A percentile compares a stretch with the other conserved stretches of the same genome.
Conservation (phyloP, 768 basidiomycete species). For the Mycena polygramma region DNA sequence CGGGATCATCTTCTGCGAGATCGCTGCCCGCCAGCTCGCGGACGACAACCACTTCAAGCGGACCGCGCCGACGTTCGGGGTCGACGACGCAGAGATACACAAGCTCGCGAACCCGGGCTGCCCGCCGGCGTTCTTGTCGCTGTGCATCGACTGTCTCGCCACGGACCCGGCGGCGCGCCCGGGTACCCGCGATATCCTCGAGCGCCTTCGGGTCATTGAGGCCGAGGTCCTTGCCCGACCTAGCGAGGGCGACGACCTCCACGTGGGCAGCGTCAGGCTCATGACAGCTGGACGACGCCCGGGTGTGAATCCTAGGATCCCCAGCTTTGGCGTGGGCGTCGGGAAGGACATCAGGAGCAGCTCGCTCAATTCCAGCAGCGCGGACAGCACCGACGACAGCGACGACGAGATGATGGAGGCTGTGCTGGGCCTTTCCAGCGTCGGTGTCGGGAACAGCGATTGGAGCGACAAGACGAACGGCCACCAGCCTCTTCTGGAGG, state of each 20-base stretch:
- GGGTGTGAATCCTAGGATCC: conserved; percentile 77
- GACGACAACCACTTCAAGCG: conserved; percentile 87
- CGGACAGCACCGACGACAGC: conserved; percentile 70
- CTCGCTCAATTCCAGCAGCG: conserved; percentile 51
- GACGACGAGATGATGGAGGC: conserved; percentile 78
- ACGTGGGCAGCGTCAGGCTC: conserved; percentile 90
- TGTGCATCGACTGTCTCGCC: conserved; percentile 83
- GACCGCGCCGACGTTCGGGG: conserved; percentile 80
- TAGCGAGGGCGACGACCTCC: conserved; percentile 74
- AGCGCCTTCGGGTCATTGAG: conserved; percentile 84
- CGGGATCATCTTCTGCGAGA: conserved; percentile 94
- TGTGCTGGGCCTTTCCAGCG: conserved; percentile 63
- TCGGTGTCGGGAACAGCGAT: conserved; percentile 60
- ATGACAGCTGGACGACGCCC: conserved; percentile 78
- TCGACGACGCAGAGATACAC: conserved; percentile 82
- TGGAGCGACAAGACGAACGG: conserved; percentile 61
- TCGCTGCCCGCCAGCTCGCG: conserved; percentile 86
- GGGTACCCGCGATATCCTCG: conserved; percentile 82
- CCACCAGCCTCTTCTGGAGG: conserved; percentile 68
- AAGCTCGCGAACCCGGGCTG: conserved; percentile 78
- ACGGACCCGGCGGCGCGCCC: conserved; percentile 79
- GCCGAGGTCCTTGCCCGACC: conserved; percentile 81
- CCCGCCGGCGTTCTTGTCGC: conserved; percentile 80
- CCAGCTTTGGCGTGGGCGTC: conserved; percentile 85
- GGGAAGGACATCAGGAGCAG: conserved; percentile 68